Conservation (phyloP, 2,329 filamentous ascomycete genomes). For the Drechslerella coelobrocha region DNA sequence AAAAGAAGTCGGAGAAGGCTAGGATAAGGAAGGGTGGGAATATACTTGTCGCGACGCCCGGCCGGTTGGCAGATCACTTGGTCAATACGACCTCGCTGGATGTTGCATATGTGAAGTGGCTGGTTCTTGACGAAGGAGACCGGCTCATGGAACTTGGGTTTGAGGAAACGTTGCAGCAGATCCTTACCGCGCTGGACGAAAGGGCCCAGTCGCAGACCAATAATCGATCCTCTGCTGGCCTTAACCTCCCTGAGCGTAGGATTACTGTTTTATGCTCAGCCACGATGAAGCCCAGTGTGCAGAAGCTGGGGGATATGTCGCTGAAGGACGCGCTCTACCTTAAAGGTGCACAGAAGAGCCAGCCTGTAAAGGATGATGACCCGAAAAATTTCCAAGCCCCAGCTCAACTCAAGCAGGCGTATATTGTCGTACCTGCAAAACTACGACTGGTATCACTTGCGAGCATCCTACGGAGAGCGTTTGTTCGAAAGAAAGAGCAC, state of each 20-base stretch:
- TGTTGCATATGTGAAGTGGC: constrained; percentile 87
- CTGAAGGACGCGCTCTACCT: constrained; percentile 90
- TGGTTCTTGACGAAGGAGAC: constrained; percentile 94
- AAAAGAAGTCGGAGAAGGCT: constrained; percentile 66
- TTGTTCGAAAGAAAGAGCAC: constrained; percentile 84
- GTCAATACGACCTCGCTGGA: constrained; percentile 90
- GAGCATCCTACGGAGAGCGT: constrained; percentile 82
- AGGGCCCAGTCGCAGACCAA: constrained; percentile 11
- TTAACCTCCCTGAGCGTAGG: constrained; percentile 68
- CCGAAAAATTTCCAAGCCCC: constrained; percentile 77
- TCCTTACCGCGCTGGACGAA: constrained; percentile 71
- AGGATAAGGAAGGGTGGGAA: constrained; percentile 91
- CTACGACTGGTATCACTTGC: constrained; percentile 86
- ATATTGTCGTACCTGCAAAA: constrained; percentile 85
- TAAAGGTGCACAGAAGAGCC: constrained; percentile 59
- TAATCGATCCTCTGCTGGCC: constrained; percentile 1
- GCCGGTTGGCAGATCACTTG: constrained; percentile 86
- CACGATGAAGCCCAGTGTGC: constrained; percentile 97
- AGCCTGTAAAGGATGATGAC: constrained; percentile 60
- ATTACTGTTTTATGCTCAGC: constrained; percentile 93
- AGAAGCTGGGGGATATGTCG: constrained; percentile 91
- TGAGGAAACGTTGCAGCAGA: constrained; percentile 87
- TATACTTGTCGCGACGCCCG: constrained; percentile 92
- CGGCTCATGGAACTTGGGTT: constrained; percentile 98
- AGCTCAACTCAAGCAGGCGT: constrained; percentile 91